phyloP scores from a whole-genome alignment of 1,284 basidiomycete species.

The Leccinum fuscescens region DNA sequence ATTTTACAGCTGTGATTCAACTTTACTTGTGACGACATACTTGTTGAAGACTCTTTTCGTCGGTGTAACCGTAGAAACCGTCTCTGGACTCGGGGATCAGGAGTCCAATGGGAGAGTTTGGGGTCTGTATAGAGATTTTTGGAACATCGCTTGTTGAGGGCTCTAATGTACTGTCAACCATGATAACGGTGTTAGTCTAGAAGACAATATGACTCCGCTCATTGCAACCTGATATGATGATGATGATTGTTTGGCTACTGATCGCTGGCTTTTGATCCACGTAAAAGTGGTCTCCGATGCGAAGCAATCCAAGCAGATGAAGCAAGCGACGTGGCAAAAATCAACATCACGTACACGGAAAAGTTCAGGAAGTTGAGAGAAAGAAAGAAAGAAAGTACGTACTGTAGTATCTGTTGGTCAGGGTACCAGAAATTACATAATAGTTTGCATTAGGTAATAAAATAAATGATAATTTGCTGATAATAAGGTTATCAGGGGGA shows the following conservation, averaged over 20 bases:
- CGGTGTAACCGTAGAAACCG: conserved; percentile 73
- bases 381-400: too few relatives aligned
- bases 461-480: conserved; percentile 16
- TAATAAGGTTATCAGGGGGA: conserved; percentile 28
- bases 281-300: not conserved
- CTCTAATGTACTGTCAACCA: conserved; percentile 5
- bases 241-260: conserved; percentile 17
- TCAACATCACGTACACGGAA: not conserved
- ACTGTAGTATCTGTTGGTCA: too few relatives aligned
- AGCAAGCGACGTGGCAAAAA: not conserved
- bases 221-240: not conserved
- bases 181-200: conserved; percentile 14
- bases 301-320: not conserved
- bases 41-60: conserved; percentile 71
- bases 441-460: conserved; percentile 16
- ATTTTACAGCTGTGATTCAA: conserved; percentile 5
- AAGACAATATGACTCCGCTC: conserved; percentile 1
- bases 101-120: conserved; percentile 31
- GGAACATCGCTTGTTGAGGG: conserved; percentile 3
- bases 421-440: conserved; percentile 2
- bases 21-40: conserved; percentile 41
- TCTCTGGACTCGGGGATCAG: conserved; percentile 59
- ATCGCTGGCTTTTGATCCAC: not conserved
- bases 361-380: not conserved
- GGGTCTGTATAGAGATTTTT: not conserved